A percentile compares a stretch with the other conserved stretches of the same genome.
phyloP scores from a whole-genome alignment of 1,139 yeast species.

The Zygosaccharomyces pseudobailii region DNA sequence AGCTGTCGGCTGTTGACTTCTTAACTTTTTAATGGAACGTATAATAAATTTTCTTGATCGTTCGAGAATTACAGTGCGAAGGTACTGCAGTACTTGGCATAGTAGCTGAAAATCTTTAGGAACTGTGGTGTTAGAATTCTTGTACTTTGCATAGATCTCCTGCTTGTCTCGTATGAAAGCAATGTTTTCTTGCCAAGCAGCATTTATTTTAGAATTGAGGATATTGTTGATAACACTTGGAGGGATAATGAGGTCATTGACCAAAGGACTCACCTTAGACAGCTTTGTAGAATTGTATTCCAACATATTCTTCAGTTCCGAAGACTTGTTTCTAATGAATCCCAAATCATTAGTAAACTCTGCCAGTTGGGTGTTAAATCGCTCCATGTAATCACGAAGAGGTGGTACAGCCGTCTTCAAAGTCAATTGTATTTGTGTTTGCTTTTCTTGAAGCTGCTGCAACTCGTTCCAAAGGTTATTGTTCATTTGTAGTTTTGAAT shows the following conservation, averaged over 20 bases:
- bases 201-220: conserved; percentile 43
- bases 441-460: conserved; percentile 17
- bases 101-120: conserved; percentile 30
- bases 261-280: conserved; percentile 61
- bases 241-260: conserved; percentile 69
- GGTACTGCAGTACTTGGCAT: conserved; percentile 34
- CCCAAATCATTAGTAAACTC: conserved; percentile 58
- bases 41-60: conserved; percentile 69
- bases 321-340: conserved; percentile 52
- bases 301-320: conserved; percentile 54
- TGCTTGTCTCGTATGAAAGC: conserved; percentile 53
- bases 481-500: conserved; percentile 12
- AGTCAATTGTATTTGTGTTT: conserved; percentile 16
- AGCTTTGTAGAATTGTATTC: conserved; percentile 46
- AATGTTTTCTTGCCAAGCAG: conserved; percentile 56
- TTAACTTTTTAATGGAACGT: conserved; percentile 54
- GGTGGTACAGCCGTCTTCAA: conserved; percentile 25
- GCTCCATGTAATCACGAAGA: conserved; percentile 23
- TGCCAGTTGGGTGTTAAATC: conserved; percentile 55
- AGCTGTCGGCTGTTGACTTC: conserved; percentile 48
- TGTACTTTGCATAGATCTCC: conserved; percentile 43
- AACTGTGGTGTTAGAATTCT: conserved; percentile 13
- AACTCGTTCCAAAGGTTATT: conserved; percentile 15
- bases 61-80: conserved; percentile 50
- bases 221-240: conserved; percentile 57